Evolutionary conservation across 2,329 filamentous ascomycete genomes (phyloP).

Genomic region (Fusarium sp.): DNA sequence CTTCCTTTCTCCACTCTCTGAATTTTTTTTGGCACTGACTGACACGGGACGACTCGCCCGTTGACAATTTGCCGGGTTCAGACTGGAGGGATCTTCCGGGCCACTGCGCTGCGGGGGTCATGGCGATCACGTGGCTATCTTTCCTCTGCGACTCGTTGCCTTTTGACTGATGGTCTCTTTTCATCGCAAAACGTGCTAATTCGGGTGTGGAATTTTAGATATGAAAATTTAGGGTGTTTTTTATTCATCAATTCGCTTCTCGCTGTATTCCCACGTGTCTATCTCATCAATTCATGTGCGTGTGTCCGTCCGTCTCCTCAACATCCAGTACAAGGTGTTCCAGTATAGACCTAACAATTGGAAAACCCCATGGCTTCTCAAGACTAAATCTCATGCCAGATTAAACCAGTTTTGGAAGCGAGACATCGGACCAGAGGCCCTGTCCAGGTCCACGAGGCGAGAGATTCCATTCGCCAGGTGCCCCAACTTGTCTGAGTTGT

Average conservation of each 20-base stretch:
- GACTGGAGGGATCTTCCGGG: constrained; percentile 27
- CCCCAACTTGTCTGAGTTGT: not conserved
- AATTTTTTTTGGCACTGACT: constrained; percentile 36
- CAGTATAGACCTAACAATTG: no score
- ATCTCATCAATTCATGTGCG: not conserved
- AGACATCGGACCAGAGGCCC: no score
- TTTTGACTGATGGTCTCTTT: not conserved
- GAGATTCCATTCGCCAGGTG: not conserved
- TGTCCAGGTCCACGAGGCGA: not conserved
- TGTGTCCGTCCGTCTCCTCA: not conserved
- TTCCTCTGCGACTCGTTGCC: not conserved
- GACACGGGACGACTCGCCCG: not conserved
- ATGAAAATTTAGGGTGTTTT: no score
- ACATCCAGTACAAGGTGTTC: not conserved
- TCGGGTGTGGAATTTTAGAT: not conserved
- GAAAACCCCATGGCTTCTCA: not conserved
- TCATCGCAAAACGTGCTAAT: not conserved
- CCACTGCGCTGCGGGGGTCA: constrained; percentile 24
- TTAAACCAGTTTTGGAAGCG: no score
- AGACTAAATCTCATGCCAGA: not conserved
- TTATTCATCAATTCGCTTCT: not conserved
- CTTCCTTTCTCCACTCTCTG: constrained; percentile 4
- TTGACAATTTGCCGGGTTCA: no score
- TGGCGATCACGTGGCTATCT: constrained; percentile 24
- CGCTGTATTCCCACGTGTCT: not conserved